Percentiles rank a stretch among this genome's conserved stretches.
Conservation (phyloP, 2,329 filamentous ascomycete genomes). For the Phyllosticta paracitricarpa region DNA sequence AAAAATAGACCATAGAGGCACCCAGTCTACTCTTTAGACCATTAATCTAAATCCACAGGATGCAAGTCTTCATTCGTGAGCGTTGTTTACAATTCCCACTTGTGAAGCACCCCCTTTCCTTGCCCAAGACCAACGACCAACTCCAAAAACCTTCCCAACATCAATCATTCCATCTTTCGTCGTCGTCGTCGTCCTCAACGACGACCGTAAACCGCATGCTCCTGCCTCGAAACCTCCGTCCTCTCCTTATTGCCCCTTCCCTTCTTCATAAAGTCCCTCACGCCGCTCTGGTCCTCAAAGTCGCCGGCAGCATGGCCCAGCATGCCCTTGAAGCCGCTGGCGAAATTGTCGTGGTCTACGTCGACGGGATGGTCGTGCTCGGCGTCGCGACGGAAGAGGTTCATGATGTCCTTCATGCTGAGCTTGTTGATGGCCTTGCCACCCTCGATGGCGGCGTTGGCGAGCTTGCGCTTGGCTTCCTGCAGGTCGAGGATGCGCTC, state of each 20-base stretch:
- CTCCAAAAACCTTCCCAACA: not conserved
- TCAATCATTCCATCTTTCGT: not conserved
- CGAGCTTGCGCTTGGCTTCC: constrained; percentile 83
- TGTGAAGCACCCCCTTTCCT: not conserved
- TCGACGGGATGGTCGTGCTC: constrained; percentile 30
- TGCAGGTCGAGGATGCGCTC: constrained; percentile 91
- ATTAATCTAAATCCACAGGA: too few species aligned
- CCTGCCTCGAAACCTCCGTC: constrained; percentile 20
- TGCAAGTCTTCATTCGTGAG: too few species aligned
- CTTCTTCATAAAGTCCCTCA: constrained; percentile 9
- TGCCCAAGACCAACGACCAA: not conserved
- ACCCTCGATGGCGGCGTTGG: constrained; percentile 83
- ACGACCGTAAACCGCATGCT: constrained; percentile 34
- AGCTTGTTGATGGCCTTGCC: constrained; percentile 73
- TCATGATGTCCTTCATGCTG: constrained; percentile 85
- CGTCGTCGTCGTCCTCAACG: constrained; percentile 20
- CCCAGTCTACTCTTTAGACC: too few species aligned
- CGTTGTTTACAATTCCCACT: not conserved
- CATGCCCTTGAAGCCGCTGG: constrained; percentile 1
- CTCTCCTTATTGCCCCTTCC: constrained; percentile 20
- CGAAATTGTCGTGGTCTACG: not conserved
- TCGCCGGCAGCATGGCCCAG: constrained; percentile 13
- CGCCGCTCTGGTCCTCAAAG: constrained; percentile 13
- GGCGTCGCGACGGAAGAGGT: constrained; percentile 69
- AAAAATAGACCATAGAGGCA: too few species aligned